Conservation (phyloP, 192 early-diverging fungal species). For the Coemansia javaensis region DNA sequence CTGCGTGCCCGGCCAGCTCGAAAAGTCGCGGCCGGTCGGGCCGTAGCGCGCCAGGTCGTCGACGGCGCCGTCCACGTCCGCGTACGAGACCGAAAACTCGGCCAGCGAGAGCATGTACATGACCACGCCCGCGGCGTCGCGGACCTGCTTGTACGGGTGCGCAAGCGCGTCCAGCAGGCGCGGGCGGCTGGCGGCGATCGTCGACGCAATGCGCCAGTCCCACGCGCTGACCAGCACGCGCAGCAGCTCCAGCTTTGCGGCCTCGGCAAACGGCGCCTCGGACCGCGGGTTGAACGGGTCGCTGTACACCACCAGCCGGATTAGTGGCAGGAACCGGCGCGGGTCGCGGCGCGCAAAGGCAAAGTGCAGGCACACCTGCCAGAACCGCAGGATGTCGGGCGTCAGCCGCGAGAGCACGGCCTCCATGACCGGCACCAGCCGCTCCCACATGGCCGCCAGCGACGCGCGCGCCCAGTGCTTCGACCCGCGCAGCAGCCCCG, state of each 20-base stretch:
- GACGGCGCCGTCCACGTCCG: slow-evolving; percentile 41
- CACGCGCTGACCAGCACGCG: slow-evolving; percentile 58
- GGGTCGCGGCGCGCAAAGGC: slow-evolving; percentile 68
- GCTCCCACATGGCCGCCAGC: slow-evolving; percentile 60
- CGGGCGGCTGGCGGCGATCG: slow-evolving; percentile 25
- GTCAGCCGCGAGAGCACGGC: slow-evolving; percentile 61
- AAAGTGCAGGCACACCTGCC: slow-evolving; percentile 68
- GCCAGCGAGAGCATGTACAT: slow-evolving; percentile 64
- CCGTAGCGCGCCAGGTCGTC: slow-evolving; percentile 39
- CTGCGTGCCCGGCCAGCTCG: slow-evolving; percentile 34
- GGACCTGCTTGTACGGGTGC: slow-evolving; percentile 89
- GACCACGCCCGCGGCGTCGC: slow-evolving; percentile 68
- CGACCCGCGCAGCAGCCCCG: slow-evolving; percentile 76
- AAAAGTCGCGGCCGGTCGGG: slow-evolving; percentile 43
- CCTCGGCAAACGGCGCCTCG: slow-evolving; percentile 79
- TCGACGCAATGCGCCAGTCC: slow-evolving; percentile 66
- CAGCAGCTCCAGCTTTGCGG: slow-evolving; percentile 71
- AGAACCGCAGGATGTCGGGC: slow-evolving; percentile 70
- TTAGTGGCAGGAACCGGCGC: slow-evolving; percentile 68
- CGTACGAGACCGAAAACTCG: slow-evolving; percentile 58
- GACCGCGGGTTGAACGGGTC: slow-evolving; percentile 64
- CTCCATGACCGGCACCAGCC: slow-evolving; percentile 60
- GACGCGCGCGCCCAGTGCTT: slow-evolving; percentile 73
- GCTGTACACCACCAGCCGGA: slow-evolving; percentile 60
- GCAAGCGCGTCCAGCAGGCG: slow-evolving; percentile 49